phyloP scores from a whole-genome alignment of 305 asterid genomes.

The Fraxinus xanthoxyloides region DNA sequence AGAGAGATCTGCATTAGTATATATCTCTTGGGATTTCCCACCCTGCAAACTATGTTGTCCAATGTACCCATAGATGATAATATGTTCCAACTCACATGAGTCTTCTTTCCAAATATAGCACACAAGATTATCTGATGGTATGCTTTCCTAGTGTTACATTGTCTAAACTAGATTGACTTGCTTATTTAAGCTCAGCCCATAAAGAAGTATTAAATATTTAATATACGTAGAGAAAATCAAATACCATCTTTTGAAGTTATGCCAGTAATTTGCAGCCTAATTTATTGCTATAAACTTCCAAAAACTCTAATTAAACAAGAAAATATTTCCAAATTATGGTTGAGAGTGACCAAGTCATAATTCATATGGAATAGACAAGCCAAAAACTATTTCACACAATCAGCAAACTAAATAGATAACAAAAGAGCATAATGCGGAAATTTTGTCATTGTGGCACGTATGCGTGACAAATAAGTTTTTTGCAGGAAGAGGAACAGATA shows the following conservation, averaged over 20 bases:
- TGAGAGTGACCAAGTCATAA: background rate
- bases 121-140: background rate
- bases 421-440: background rate
- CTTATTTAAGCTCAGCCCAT: background rate
- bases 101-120: background rate
- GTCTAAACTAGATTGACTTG: background rate
- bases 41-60: background rate
- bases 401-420: background rate
- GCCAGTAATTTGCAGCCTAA: background rate
- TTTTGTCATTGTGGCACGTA: background rate
- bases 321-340: background rate
- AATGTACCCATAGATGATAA: background rate
- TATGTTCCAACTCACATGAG: background rate
- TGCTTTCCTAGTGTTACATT: background rate
- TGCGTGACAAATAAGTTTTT: background rate
- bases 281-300: background rate
- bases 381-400: background rate
- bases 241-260: background rate
- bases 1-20: background rate
- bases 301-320: background rate
- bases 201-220: background rate
- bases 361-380: background rate
- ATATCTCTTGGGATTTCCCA: background rate
- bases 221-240: background rate
- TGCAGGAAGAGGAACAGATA: background rate